Conservation (phyloP, 352 stramenopile species). For the Blastocystis hominis region DNA sequence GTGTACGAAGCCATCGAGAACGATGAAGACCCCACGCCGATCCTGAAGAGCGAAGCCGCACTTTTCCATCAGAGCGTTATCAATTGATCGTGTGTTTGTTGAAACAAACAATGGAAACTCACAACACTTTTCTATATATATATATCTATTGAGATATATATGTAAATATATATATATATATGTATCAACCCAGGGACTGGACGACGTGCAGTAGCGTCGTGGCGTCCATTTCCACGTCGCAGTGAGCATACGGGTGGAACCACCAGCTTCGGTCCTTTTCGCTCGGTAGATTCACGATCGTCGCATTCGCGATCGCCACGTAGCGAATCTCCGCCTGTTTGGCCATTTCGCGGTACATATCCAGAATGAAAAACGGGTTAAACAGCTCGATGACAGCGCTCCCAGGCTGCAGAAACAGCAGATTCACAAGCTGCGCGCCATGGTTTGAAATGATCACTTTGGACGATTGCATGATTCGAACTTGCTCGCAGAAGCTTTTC, state of each 20-base stretch:
- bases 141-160: too few relatives aligned
- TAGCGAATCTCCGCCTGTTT: not conserved
- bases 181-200: not conserved
- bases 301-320: not conserved
- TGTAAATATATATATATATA: too few relatives aligned
- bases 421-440: not conserved
- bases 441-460: not conserved
- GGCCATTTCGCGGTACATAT: not conserved
- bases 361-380: not conserved
- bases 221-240: not conserved
- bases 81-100: not conserved
- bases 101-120: not conserved
- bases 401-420: not conserved
- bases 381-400: constrained; percentile 3
- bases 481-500: not conserved
- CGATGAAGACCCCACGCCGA: constrained; percentile 4
- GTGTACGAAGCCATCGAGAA: constrained; percentile 36
- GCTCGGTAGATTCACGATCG: not conserved
- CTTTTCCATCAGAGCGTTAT: constrained; percentile 40
- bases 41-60: not conserved
- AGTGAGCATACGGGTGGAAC: not conserved
- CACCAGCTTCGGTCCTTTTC: not conserved
- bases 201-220: not conserved
- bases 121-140: too few relatives aligned
- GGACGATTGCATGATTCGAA: not conserved